phyloP scores from a whole-genome alignment of 2,329 filamentous ascomycete species.

The Parasarocladium wereldwijsianum region DNA sequence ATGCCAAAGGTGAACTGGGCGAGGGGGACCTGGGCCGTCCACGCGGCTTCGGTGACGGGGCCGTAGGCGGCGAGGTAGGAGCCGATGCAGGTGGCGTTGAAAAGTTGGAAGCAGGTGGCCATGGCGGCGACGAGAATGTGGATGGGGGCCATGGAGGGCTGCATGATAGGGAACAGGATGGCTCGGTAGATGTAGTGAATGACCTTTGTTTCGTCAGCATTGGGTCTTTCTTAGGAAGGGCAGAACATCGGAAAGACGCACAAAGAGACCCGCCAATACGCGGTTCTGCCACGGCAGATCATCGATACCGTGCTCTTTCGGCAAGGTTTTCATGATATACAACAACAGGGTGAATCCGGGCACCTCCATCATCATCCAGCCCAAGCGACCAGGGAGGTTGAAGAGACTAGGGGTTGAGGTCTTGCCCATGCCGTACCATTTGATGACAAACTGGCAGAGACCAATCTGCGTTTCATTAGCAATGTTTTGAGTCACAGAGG shows the following conservation, averaged over 20 bases:
- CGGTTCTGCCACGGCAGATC: slow-evolving; percentile 65
- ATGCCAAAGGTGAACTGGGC: slow-evolving; percentile 48
- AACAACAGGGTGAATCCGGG: slow-evolving; percentile 63
- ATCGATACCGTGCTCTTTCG: slow-evolving; percentile 38
- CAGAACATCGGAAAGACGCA: slow-evolving; percentile 16
- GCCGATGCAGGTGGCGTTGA: slow-evolving; percentile 65
- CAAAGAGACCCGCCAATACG: slow-evolving; percentile 56
- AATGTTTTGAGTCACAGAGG: neutral
- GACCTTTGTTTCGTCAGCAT: slow-evolving; percentile 26
- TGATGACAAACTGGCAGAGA: slow-evolving; percentile 57
- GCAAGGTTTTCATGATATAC: slow-evolving; percentile 63
- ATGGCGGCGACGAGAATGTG: slow-evolving; percentile 51
- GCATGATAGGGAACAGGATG: slow-evolving; percentile 64
- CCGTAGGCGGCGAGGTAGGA: slow-evolving; percentile 76
- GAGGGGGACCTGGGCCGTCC: slow-evolving; percentile 24
- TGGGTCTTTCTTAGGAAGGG: neutral
- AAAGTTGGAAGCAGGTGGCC: slow-evolving; percentile 61
- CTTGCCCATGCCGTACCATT: slow-evolving; percentile 86
- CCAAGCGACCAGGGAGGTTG: slow-evolving; percentile 80
- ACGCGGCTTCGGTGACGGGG: slow-evolving; percentile 40
- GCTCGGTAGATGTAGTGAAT: slow-evolving; percentile 90
- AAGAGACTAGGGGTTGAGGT: slow-evolving; percentile 60
- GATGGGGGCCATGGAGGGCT: slow-evolving; percentile 87
- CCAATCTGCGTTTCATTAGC: slow-evolving; percentile 28
- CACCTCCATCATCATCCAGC: slow-evolving; percentile 80